Evolutionary conservation across 805 yeast genomes (phyloP), one percentile per base, ranked within the genome.

Genomic region (Candida boidinii): DNA sequence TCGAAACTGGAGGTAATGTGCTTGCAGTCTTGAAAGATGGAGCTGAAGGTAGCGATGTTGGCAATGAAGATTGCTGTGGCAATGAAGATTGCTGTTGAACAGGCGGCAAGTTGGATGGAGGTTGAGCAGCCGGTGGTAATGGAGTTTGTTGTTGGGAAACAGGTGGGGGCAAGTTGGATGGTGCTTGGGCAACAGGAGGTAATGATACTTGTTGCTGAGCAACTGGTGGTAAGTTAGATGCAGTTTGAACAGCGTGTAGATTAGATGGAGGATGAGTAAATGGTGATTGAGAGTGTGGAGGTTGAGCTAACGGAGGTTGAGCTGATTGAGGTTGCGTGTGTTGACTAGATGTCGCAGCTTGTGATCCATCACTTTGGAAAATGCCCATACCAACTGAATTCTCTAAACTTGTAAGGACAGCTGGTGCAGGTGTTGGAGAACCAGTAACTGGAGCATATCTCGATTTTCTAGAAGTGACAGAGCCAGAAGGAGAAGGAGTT

Each of bases 291-390:
- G n/a, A 19, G 30, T 28, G 19, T 5, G 30, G 30, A 19, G 23
- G 13, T 28, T 23, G 18, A 8, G 9, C 13, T 7, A 12, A 12
- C n/a, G n/a, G 30, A 8, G 23, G 7, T 4, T 28, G 7, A 18
- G 29, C 16, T 11, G 12, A 12, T 4, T 10, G 10, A 7, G 10
- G 29, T 17, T 10, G 20, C 10, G 20, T 12, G 15, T 27, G 13
- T 12, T 16, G 30, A n/a, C 20, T 9, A 11, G 5, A 19, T 10
- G 15, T n/a, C 8, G 18, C 17, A 9, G 7, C 13, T 23, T 23
- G 12, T 30, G 33, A 17, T 36, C 42, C n/a, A 40, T 34, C 26
- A 45, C 23, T 1, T 48, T 45, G 5, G 49, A 41, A 20, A 38
- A 42, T 7, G n/a, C n/a, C n/a, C n/a, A n/a, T n/a, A n/a, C n/a